Base-by-base conservation (phyloP, 345 rosid species). In the Pistacia vera region DNA sequence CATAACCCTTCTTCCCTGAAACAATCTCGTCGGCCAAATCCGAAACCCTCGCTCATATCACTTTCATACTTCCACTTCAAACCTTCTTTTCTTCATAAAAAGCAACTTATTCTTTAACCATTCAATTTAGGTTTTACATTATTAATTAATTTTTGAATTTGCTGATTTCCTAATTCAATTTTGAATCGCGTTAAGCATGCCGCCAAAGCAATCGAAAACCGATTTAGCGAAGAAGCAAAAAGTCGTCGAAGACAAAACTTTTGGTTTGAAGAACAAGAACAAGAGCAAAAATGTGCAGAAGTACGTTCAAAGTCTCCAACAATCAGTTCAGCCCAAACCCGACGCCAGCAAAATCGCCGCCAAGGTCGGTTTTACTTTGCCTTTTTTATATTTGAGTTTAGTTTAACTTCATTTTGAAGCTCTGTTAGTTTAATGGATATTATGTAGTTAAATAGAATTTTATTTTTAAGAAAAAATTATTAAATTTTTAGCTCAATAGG, bases 271-370 rank as follows among this genome's bases (percentile, higher is more conserved):
- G 80, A 93, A 95, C 84, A 95, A 95, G 84, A 95, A 91, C 82
- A 95, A 93, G 90, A 93, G 97, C 80, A 95, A 95, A 82, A 95
- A 87, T 78, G 98, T 95, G 67, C 98, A 95, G 78, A 93, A 95
- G 77, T 95, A 95, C 62, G 97, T 95, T 41, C 98, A 95, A 81
- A 85, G 63, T 76, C 95, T 95, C 82, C 81, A 95, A 76, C 97
- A 90, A 81, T 68, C 88, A 68, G 98, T 87, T 5, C 95, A 92
- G 86, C 93, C 97, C 71, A 92, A 92, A 78, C 85, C 83, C 60
- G 99, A 93, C 81, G 65, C 87, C 0, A 46, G 86, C 59, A 92
- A 93, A 85, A 16, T 71, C 78, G 93, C 95, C 46, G 91, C 91
- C 33, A 93, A 96, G 97, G 99, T 96, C 58, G 44, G 44, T 5